A percentile compares a stretch with the other conserved stretches of the same genome.
Evolutionary conservation across 345 rosid species (phyloP).

Genomic region (Sapria himalayana): DNA sequence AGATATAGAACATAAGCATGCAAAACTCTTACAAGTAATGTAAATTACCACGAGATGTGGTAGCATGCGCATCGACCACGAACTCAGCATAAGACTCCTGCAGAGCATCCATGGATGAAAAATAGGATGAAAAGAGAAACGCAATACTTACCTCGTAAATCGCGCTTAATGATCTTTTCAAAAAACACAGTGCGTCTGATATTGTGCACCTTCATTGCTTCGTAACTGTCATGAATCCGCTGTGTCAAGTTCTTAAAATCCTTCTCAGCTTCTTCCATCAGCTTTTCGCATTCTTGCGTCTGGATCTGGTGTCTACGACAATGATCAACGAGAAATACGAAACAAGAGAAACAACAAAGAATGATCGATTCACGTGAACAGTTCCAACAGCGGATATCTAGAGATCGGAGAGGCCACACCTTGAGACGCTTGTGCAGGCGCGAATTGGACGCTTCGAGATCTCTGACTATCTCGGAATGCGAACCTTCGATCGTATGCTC

Average conservation of each 20-base stretch:
- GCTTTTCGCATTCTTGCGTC: slow-evolving; percentile 23
- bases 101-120: no score
- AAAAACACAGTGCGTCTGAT: background rate
- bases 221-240: slow-evolving; percentile 16
- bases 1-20: background rate
- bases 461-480: slow-evolving; percentile 31
- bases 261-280: slow-evolving; percentile 26
- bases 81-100: slow-evolving; percentile 28
- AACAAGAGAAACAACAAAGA: background rate
- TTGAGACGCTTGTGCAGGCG: slow-evolving; percentile 37
- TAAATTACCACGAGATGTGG: slow-evolving; percentile 18
- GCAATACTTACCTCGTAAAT: no score
- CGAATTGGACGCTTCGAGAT: slow-evolving; percentile 27
- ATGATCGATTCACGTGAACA: background rate
- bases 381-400: no score
- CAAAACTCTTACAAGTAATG: no score
- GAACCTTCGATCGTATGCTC: slow-evolving; percentile 20
- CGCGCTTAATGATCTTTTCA: background rate
- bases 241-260: slow-evolving; percentile 24
- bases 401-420: slow-evolving; percentile 8
- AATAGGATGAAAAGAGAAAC: no score
- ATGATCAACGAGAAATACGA: no score
- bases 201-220: slow-evolving; percentile 23
- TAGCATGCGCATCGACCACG: slow-evolving; percentile 23
- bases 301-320: slow-evolving; percentile 35